Base-by-base conservation (phyloP, 176 grass and related monocot species). In the Oryza longistaminata region DNA sequence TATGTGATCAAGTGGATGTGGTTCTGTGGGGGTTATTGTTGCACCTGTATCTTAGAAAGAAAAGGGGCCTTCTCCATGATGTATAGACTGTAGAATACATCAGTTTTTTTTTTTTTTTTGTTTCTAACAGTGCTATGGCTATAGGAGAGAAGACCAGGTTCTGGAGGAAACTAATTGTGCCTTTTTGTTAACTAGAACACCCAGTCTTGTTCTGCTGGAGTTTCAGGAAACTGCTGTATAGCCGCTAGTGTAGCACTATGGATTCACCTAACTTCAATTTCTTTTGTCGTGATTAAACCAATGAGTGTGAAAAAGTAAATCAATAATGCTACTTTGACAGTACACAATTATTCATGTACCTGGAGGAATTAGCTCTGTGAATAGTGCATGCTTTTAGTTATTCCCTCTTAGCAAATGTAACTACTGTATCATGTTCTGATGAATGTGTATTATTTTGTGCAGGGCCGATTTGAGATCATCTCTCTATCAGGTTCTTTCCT, bases 381-480 rank as follows among this genome's bases (percentile, higher is more conserved):
- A 34, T 66, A 81, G 37, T 22, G 31, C 7, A 42, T 40, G 42
- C 2, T 80, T 45, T 67, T 86, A 15, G 29, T 69, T 68, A 11
- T 40, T 68, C 68, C 3, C 53, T 50, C 12, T 15, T 64, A 17
- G 34, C 17, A 62, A 61, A 25, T 48, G 5, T 9, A 62, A 24
- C 17, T 33, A 35, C 8, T 6, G 44, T 67, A 44, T 44, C 17
- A 65, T 78, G 11, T 66, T 49, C 31, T 79, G 29, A n/a, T 78
- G 49, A 17, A 21, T 45, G 11, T 35, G 34, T 64, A 64, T 79
- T 64, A 22, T 80, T 50, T 87, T 71, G 29, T 83, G 80, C 92
- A 99, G 97, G 97, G 97, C 4, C 97, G 97, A 14, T 99, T 96
- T 68, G 97, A 99, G 90, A 94, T 99, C 76, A 96, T 99, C 44